Conservation (phyloP, 257 asterid genomes). For the Petrea volubilis region DNA sequence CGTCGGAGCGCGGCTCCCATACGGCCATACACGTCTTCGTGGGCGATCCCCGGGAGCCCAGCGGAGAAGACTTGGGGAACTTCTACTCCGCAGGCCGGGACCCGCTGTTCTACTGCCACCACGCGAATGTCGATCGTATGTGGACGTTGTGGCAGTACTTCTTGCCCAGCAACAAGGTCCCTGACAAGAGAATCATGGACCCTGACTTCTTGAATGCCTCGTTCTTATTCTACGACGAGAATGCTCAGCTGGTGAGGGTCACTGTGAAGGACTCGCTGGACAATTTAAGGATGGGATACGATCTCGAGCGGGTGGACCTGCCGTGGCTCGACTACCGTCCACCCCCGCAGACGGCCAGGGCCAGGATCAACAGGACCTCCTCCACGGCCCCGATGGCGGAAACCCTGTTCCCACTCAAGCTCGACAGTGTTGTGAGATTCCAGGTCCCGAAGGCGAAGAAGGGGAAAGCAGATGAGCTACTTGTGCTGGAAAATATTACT, state of each 20-base stretch:
- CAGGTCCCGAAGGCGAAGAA: slow-evolving; percentile 33
- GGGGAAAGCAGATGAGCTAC: slow-evolving; percentile 38
- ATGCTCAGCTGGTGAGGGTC: slow-evolving; percentile 41
- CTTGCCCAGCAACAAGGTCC: too few relatives aligned
- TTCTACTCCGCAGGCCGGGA: slow-evolving; percentile 72
- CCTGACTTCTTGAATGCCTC: slow-evolving; percentile 42
- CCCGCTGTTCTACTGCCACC: slow-evolving; percentile 54
- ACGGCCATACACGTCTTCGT: slow-evolving; percentile 37
- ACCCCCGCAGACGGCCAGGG: neutral
- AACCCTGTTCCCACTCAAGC: slow-evolving; percentile 36
- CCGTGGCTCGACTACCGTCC: slow-evolving; percentile 55
- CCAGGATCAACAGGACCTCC: slow-evolving; percentile 14
- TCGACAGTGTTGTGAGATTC: slow-evolving; percentile 28
- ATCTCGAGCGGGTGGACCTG: slow-evolving; percentile 24
- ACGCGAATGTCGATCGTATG: slow-evolving; percentile 67
- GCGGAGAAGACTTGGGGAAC: slow-evolving; percentile 56
- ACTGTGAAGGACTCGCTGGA: slow-evolving; percentile 37
- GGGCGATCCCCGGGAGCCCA: slow-evolving; percentile 42
- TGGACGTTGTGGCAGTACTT: slow-evolving; percentile 59
- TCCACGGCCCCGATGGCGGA: slow-evolving; percentile 13
- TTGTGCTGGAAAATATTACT: slow-evolving; percentile 32
- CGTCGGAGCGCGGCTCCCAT: slow-evolving; percentile 56
- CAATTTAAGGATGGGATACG: slow-evolving; percentile 38
- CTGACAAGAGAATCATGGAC: slow-evolving; percentile 31
- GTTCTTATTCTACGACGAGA: slow-evolving; percentile 60